Percentiles rank a stretch among this genome's conserved stretches.
Conservation (phyloP, 2,329 filamentous ascomycete species). For the Sporothrix brunneoviolacea region DNA sequence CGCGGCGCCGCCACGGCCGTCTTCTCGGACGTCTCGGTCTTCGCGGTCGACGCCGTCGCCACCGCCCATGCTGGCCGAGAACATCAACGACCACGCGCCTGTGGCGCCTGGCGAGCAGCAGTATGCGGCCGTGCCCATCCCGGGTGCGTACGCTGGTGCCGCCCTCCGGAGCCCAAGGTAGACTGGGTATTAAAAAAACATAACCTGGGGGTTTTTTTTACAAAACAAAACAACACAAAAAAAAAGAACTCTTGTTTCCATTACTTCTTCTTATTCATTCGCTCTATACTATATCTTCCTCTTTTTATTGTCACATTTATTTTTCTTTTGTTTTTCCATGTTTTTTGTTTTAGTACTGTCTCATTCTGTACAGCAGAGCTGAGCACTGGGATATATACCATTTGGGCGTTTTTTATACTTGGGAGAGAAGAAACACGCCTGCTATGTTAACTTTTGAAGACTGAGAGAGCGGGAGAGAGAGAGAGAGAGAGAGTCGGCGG, state of each 20-base stretch:
- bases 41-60: constrained; percentile 24
- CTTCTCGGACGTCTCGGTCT: constrained; percentile 12
- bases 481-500: not conserved
- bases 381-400: constrained; percentile 14
- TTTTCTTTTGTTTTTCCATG: constrained; percentile 6
- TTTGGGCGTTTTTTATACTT: constrained; percentile 9
- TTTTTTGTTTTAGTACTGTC: constrained; percentile 12
- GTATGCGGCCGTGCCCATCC: constrained; percentile 83
- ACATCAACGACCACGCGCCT: constrained; percentile 56
- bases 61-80: constrained; percentile 30
- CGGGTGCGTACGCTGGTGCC: constrained; percentile 66
- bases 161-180: constrained; percentile 43
- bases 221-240: not conserved
- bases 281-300: constrained; percentile 14
- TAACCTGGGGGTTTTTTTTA: too few relatives aligned
- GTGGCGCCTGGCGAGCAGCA: constrained; percentile 73
- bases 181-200: not conserved
- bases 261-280: not conserved
- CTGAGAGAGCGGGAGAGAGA: too few relatives aligned
- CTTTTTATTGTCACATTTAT: not conserved
- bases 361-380: constrained; percentile 14
- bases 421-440: too few relatives aligned
- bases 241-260: not conserved
- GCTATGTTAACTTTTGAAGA: too few relatives aligned
- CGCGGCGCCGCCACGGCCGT: constrained; percentile 27